Conservation (phyloP, 768 basidiomycete species). For the Pholiota molesta region DNA sequence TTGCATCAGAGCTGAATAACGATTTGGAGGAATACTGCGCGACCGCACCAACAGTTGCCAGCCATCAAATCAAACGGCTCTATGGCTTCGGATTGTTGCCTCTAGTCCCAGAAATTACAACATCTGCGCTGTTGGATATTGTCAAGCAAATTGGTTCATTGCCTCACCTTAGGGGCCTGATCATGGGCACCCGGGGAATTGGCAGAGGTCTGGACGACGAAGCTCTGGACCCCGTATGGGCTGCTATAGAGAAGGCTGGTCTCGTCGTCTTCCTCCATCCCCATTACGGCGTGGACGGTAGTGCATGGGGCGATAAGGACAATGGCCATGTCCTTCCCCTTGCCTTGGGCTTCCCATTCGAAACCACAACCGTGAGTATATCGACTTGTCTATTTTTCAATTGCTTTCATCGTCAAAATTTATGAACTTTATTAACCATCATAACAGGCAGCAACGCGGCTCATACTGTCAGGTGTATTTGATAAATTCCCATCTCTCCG, state of each 20-base stretch:
- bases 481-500: conserved; percentile 79
- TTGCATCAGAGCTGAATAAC: conserved; percentile 73
- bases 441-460: conserved; percentile 66
- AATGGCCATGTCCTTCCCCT: conserved; percentile 90
- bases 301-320: conserved; percentile 72
- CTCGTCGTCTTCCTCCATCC: conserved; percentile 86
- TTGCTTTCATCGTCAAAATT: neutral
- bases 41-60: conserved; percentile 50
- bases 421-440: neutral
- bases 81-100: conserved; percentile 88
- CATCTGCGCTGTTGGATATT: conserved; percentile 58
- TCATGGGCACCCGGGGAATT: conserved; percentile 80
- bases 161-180: conserved; percentile 72
- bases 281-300: conserved; percentile 80
- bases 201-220: conserved; percentile 84
- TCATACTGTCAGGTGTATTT: conserved; percentile 80
- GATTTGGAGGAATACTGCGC: conserved; percentile 84
- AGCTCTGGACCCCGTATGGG: conserved; percentile 79
- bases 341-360: conserved; percentile 88
- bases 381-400: neutral
- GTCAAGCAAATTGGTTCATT: conserved; percentile 67
- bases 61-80: conserved; percentile 55
- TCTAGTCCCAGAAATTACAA: conserved; percentile 67
- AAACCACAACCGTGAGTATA: conserved; percentile 77
- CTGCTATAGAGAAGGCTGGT: conserved; percentile 66